Evolutionary conservation across 1,284 basidiomycete genomes (phyloP).

Genomic region (Hemileia vastatrix): DNA sequence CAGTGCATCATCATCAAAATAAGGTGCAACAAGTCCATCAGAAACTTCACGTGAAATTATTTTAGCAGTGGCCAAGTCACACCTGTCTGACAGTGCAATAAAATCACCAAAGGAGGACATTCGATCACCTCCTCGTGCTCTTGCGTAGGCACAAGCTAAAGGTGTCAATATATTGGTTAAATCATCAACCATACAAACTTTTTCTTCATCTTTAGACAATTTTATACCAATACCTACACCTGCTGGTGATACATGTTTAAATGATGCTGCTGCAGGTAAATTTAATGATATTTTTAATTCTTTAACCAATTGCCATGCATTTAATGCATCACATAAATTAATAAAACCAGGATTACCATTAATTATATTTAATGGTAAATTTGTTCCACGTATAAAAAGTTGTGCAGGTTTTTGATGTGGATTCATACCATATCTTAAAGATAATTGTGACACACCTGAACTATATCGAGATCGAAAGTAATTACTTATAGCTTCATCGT

Average conservation of each 20-base stretch:
- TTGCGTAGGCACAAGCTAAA: constrained; percentile 84
- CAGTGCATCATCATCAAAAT: constrained; percentile 75
- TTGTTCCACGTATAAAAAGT: constrained; percentile 76
- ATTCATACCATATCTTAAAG: constrained; percentile 90
- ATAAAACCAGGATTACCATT: constrained; percentile 96
- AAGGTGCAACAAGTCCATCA: constrained; percentile 93
- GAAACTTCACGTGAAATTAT: constrained; percentile 97
- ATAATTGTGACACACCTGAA: constrained; percentile 68
- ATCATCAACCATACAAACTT: constrained; percentile 93
- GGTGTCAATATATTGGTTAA: constrained; percentile 75
- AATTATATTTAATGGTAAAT: too few relatives aligned
- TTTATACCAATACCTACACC: constrained; percentile 66
- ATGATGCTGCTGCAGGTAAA: constrained; percentile 90
- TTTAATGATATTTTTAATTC: constrained; percentile 70
- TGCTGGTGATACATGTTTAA: constrained; percentile 98
- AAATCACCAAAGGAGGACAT: constrained; percentile 99
- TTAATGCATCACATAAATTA: constrained; percentile 92
- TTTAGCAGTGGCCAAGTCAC: constrained; percentile 84
- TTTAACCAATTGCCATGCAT: constrained; percentile 90
- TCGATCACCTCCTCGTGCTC: constrained; percentile 89
- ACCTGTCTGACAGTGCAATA: constrained; percentile 82
- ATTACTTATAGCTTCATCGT: constrained; percentile 86
- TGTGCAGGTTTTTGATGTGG: constrained; percentile 98
- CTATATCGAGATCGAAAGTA: constrained; percentile 97
- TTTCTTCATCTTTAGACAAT: constrained; percentile 73